phyloP scores from a whole-genome alignment of 139 green algal species.

The Closterium sp. region DNA sequence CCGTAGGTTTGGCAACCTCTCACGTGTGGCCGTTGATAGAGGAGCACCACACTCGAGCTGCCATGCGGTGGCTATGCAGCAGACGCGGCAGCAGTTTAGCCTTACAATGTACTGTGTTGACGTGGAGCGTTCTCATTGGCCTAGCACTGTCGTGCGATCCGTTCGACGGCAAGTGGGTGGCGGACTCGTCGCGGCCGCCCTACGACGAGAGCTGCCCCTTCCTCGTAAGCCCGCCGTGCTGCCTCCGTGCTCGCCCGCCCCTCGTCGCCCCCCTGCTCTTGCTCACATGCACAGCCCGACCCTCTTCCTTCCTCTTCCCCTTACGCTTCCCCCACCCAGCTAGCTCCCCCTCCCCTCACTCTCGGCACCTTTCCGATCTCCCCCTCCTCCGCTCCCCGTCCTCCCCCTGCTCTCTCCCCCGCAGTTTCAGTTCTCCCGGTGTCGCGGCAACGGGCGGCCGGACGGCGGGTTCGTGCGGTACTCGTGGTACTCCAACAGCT shows the following conservation, averaged over 20 bases:
- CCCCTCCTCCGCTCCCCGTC: background rate
- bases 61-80: background rate
- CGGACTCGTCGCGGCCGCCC: background rate
- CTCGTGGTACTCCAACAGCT: background rate
- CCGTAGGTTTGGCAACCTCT: no score
- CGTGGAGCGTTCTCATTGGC: background rate
- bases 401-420: background rate
- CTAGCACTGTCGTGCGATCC: background rate
- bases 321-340: background rate
- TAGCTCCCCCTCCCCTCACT: background rate
- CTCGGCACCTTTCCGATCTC: background rate
- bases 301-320: background rate
- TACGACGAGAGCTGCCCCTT: background rate
- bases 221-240: background rate
- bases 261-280: no score
- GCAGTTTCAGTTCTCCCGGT: background rate
- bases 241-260: background rate
- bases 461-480: background rate
- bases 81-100: background rate
- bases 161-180: conserved; percentile 35
- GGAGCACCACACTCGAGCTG: background rate
- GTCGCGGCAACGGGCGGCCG: background rate
- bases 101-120: background rate
- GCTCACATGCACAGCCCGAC: no score
- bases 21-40: background rate